Evolutionary conservation across 2,329 filamentous ascomycete genomes (phyloP), one percentile per base, ranked within the genome.

Genomic region (Botrytis aclada): DNA sequence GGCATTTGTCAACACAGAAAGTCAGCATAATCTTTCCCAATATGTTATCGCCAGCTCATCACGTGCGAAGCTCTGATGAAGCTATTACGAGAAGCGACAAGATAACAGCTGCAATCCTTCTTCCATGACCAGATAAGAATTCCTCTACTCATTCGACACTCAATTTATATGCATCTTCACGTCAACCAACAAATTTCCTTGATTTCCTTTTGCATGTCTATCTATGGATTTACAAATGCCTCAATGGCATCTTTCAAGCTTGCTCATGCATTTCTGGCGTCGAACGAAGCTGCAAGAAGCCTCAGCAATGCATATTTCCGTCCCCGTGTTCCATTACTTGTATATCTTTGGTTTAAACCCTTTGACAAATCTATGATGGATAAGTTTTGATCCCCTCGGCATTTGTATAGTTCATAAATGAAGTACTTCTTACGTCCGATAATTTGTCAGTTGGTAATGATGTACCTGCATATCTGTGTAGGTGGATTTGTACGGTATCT

Each of bases 81-180:
- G 69, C 69, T 70, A 70, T 70, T 70, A 70, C 69, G 58, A 64
- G 69, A 70, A 70, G 69, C 69, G 69, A 63, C 69, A 70, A 64
- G 69, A 70, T 70, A 70, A 70, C 69, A 39, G 25, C 25, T 43
- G 39, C 69, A 70, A 70, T 70, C n/a, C 56, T 34, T 63, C 41
- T 43, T 70, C 12, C 34, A 61, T 51, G 58, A 22, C n/a, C 58
- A 63, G 69, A 70, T 70, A 70, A 70, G 69, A 70, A 45, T 29
- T 25, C 69, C 62, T 70, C 41, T 34, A 70, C 54, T 70, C 58
- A 70, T 70, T 70, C 69, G 58, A 39, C 20, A 41, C 41, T 56
- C 69, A 47, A 39, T 64, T 29, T 51, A 18, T 51, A 20, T 41
- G 10, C 18, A 56, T 29, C 47, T 56, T 56, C n/a, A 41, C 65